Conservation (phyloP, 2,329 filamentous ascomycete species). For the Neofusicoccum sp. region DNA sequence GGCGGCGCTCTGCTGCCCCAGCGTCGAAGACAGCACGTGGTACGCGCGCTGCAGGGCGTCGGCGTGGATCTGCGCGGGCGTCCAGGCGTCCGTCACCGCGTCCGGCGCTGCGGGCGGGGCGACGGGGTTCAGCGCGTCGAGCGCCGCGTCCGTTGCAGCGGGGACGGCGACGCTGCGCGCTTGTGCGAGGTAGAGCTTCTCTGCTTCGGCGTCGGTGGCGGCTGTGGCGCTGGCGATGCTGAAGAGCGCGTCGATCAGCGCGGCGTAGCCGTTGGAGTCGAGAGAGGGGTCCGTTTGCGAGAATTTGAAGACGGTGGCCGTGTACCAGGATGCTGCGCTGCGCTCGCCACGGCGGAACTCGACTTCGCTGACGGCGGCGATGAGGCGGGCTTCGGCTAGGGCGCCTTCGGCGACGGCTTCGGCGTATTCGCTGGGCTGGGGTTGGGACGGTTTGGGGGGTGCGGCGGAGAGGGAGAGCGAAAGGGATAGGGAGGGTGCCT, state of each 20-base stretch:
- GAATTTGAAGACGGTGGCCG: not conserved
- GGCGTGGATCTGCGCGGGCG: not conserved
- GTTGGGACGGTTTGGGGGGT: constrained; percentile 22
- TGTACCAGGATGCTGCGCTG: constrained; percentile 37
- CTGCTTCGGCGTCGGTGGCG: constrained; percentile 43
- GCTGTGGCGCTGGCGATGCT: constrained; percentile 51
- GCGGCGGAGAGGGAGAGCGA: constrained; percentile 20
- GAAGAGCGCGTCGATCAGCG: constrained; percentile 46
- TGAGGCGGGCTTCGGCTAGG: constrained; percentile 52
- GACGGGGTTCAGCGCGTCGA: not conserved
- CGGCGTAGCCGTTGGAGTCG: constrained; percentile 34
- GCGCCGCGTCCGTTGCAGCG: not conserved
- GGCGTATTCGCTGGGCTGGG: constrained; percentile 48
- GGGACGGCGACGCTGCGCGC: constrained; percentile 56
- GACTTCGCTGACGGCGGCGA: constrained; percentile 23
- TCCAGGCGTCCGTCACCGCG: constrained; percentile 24
- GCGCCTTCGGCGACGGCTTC: constrained; percentile 56
- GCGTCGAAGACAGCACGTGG: not conserved
- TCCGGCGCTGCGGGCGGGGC: constrained; percentile 17
- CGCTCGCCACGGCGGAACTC: constrained; percentile 8
- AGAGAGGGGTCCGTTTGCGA: constrained; percentile 26
- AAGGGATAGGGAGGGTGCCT: constrained; percentile 35
- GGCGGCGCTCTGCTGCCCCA: not conserved
- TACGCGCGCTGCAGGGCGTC: constrained; percentile 25
- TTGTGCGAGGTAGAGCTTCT: constrained; percentile 52